phyloP scores from a whole-genome alignment of 73 alveolate genomes.

The Tetrahymena thermophila region DNA sequence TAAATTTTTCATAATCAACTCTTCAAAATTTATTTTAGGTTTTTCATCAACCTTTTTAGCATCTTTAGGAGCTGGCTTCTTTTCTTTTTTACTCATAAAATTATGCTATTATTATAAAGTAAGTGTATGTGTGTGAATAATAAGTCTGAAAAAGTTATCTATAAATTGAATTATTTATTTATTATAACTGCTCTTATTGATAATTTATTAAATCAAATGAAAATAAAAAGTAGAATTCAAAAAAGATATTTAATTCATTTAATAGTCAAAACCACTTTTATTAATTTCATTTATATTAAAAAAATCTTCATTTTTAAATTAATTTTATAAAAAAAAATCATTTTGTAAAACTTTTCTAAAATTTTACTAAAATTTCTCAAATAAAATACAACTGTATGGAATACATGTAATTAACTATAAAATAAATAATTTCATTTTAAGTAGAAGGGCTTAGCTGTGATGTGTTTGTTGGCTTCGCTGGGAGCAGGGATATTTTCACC shows the following conservation, averaged over 20 bases:
- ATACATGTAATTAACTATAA: background rate
- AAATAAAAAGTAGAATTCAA: background rate
- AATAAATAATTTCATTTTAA: background rate
- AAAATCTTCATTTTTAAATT: too few relatives aligned
- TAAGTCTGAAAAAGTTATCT: background rate
- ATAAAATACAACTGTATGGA: too few relatives aligned
- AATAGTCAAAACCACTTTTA: background rate
- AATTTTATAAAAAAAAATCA: too few relatives aligned
- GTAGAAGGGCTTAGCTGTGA: background rate
- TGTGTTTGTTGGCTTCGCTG: background rate
- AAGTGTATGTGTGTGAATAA: background rate
- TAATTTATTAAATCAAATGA: background rate
- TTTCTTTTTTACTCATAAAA: conserved; percentile 20
- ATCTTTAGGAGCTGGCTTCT: conserved; percentile 7
- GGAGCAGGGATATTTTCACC: conserved; percentile 1
- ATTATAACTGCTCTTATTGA: background rate
- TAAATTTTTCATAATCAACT: conserved; percentile 13
- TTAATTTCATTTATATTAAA: background rate
- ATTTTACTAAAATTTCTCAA: too few relatives aligned
- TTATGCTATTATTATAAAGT: background rate
- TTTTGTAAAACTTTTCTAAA: too few relatives aligned
- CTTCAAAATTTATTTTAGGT: conserved; percentile 34
- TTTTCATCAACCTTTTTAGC: conserved; percentile 16
- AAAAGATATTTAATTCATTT: background rate
- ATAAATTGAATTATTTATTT: background rate